Conservation (phyloP, 1,139 yeast species). For the Casaregolazyma suthepensis region DNA sequence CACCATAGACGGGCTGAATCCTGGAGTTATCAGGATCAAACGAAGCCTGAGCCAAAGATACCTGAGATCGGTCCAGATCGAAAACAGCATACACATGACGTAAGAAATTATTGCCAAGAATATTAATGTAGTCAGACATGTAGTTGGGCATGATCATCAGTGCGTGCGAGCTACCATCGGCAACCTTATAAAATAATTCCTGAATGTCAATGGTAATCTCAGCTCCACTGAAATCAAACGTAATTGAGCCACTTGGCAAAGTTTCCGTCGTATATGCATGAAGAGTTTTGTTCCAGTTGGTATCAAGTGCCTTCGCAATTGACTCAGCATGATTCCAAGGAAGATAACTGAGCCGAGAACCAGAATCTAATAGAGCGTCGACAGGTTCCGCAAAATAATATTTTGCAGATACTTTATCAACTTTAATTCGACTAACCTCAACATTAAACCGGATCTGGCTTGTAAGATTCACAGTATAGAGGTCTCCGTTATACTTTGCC, state of each 20-base stretch:
- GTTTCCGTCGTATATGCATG: too few species aligned
- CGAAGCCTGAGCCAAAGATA: constrained; percentile 32
- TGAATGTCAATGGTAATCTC: too few species aligned
- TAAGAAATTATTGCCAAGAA: constrained; percentile 64
- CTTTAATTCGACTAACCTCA: constrained; percentile 27
- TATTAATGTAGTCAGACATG: too few species aligned
- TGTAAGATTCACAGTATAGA: constrained; percentile 29
- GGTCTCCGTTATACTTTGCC: constrained; percentile 44
- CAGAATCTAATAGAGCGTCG: constrained; percentile 6
- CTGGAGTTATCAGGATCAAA: not conserved
- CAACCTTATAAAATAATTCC: too few species aligned
- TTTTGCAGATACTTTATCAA: too few species aligned
- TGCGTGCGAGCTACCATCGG: constrained; percentile 54
- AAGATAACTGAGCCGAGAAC: constrained; percentile 16
- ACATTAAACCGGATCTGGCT: constrained; percentile 32
- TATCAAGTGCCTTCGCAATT: too few species aligned
- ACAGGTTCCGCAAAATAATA: too few species aligned
- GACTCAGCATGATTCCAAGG: too few species aligned
- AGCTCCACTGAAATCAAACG: not conserved
- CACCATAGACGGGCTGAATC: not conserved
- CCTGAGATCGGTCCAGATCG: constrained; percentile 54
- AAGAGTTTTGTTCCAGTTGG: too few species aligned
- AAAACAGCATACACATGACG: constrained; percentile 64
- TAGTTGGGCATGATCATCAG: too few species aligned
- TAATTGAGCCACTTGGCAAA: constrained; percentile 13